These are phyloP conservation scores for Insectozyma bohioensis DNA, from an alignment of 1,139 yeast species.

Conservation along the genomic window DNA sequence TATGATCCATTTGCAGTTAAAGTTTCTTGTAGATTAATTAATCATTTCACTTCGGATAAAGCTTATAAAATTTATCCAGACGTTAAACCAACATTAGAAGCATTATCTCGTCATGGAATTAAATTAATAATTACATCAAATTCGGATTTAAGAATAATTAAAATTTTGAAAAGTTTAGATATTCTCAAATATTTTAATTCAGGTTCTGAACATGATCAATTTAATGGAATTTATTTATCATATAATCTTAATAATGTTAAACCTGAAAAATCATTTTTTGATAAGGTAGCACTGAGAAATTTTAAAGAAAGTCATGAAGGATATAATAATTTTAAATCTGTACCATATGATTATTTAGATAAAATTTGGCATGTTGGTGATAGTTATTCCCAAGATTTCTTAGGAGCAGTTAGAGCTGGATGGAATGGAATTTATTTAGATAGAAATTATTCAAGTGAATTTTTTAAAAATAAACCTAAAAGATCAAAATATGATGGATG, in stretches of 20 bases:
- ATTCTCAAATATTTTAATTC: slow-evolving; percentile 36
- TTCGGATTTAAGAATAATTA: slow-evolving; percentile 54
- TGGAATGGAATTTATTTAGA: slow-evolving; percentile 62
- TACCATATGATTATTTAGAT: slow-evolving; percentile 18
- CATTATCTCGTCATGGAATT: slow-evolving; percentile 30
- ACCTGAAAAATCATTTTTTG: slow-evolving; percentile 51
- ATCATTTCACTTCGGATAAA: slow-evolving; percentile 45
- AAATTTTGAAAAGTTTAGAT: slow-evolving; percentile 47
- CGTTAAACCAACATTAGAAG: slow-evolving; percentile 46
- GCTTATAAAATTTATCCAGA: slow-evolving; percentile 59
- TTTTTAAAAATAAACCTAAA: slow-evolving; percentile 11
- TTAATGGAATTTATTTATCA: slow-evolving; percentile 44
- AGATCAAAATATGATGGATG: slow-evolving; percentile 11
- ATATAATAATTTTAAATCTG: slow-evolving; percentile 12
- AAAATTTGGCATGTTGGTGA: slow-evolving; percentile 70
- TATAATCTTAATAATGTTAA: slow-evolving; percentile 55
- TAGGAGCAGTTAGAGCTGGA: slow-evolving; percentile 54
- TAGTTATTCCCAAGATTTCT: slow-evolving; percentile 50
- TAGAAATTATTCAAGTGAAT: slow-evolving; percentile 29
- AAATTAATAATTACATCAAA: slow-evolving; percentile 53
- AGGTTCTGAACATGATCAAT: slow-evolving; percentile 30
- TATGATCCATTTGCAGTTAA: slow-evolving; percentile 19
- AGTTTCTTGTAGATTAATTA: slow-evolving; percentile 40
- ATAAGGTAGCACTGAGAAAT: slow-evolving; percentile 24
- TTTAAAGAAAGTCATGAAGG: slow-evolving; percentile 4